Base-by-base conservation (phyloP, 1,284 basidiomycete genomes). In the Ganoderma resinaceum region DNA sequence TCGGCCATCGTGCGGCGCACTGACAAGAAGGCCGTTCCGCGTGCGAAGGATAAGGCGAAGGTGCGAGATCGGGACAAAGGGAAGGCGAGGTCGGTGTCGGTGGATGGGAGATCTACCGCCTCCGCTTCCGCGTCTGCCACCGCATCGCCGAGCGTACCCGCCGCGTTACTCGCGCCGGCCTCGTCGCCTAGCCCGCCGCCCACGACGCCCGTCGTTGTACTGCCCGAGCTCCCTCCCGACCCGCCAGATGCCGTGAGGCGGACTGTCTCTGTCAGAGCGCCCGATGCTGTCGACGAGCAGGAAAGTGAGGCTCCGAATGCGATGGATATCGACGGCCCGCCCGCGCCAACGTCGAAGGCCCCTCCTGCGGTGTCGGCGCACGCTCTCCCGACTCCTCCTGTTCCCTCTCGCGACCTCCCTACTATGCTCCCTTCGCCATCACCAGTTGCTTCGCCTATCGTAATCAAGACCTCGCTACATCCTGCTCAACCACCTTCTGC, bases 321-420 rank as follows among this genome's bases (percentile, higher is more conserved):
- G 59, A 65, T 65, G 64, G 58, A 65, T 26, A 33, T 61, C 31
- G 67, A 71, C 63, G 65, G 61, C 8, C 66, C 71, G 16, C 66
- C 69, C 1, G 55, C 5, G 11, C 7, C 55, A 2, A n/a, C 55
- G 9, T 31, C 55, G 9, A 58, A 33, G 33, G 55, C 55, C 6
- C 42, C 58, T 26, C 58, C 58, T 40, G 33, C 35, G 18, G 35
- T 37, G 31, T 23, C 62, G 33, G n/a, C 20, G n/a, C 46, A 12
- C 26, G 33, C 46, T 2, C 58, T 40, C 26, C 53, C 14, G 3
- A 33, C 62, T 20, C 60, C 29, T 20, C 49, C 58, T 14, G 23
- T 23, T 6, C n/a, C 12, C 37, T n/a, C 8, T 7, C 58, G 9
- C 58, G 35, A 59, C 23, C 55, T n/a, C 33, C 43, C n/a, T 12